These are phyloP conservation scores for Echria macrotheca DNA, from an alignment of 495 filamentous ascomycete species.

Conservation along the genomic window DNA sequence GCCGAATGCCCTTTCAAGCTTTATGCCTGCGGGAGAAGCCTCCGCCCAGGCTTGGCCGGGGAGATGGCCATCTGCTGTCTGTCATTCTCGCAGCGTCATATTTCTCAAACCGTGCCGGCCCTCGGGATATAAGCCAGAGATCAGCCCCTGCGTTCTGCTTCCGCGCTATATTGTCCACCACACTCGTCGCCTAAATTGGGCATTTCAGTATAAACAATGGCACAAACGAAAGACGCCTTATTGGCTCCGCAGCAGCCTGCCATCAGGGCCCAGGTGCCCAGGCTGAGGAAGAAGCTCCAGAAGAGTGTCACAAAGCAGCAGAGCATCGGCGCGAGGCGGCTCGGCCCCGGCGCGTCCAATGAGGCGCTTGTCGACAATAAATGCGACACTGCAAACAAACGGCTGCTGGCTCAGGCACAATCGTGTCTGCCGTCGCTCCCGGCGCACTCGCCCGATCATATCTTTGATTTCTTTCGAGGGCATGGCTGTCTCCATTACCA, in stretches of 20 bases:
- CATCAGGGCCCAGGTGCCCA: constrained; percentile 25
- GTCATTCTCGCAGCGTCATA: constrained; percentile 30
- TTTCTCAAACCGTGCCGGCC: constrained; percentile 20
- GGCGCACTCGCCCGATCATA: constrained; percentile 17
- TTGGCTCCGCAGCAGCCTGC: constrained; percentile 15
- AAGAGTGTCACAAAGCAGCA: constrained; percentile 32
- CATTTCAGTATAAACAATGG: constrained; percentile 29
- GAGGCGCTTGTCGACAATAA: constrained; percentile 19
- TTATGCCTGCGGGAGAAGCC: constrained; percentile 4
- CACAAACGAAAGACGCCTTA: constrained; percentile 27
- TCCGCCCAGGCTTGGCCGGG: constrained; percentile 1
- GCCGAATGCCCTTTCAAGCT: not conserved
- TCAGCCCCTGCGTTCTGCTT: constrained; percentile 16
- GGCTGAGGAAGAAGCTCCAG: constrained; percentile 38
- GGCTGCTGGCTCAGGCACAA: constrained; percentile 12
- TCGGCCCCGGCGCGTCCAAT: constrained; percentile 14
- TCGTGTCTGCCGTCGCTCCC: constrained; percentile 14
- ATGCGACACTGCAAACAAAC: constrained; percentile 19
- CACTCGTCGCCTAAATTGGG: constrained; percentile 15
- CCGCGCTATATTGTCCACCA: constrained; percentile 18
- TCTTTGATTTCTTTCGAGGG: constrained; percentile 31
- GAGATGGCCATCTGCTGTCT: not conserved
- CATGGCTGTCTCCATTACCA: constrained; percentile 24
- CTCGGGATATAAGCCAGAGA: constrained; percentile 19
- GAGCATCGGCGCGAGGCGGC: constrained; percentile 21